Evolutionary conservation across 345 rosid species (phyloP), one percentile per base, ranked within the genome.

Genomic region (Citrus medica): DNA sequence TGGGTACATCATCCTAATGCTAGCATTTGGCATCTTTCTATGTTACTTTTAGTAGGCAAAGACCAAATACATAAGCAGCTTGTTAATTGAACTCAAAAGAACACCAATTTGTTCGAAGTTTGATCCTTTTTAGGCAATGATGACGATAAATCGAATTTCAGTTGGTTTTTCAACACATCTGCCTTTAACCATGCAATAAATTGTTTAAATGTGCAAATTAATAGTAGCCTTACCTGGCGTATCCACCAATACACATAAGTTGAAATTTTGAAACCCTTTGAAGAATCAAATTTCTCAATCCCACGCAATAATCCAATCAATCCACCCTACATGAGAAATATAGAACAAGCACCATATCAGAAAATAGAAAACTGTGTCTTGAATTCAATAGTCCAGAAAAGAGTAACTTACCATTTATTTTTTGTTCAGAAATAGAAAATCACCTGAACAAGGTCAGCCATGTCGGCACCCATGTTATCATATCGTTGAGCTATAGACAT

Each of bases 211-310:
- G 2, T 24, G 62, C 28, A 72, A 56, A 66, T 65, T 19, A 80
- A 61, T 7, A 25, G 56, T 27, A 28, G 73, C 78, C 85, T 70
- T 79, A 92, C 99, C 97, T 95, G 99, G 82, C 97, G 97, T 74
- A 95, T 95, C 98, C 98, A 95, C 99, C 99, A 95, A 75, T 96
- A 98, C 9, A 94, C 99, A 80, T 96, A 96, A 12, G 99, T 96
- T 55, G 99, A 96, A 79, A 96, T 93, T 84, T 93, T 96, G 83
- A 93, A 96, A 82, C 99, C 99, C 76, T 89, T 96, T 67, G 97
- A 91, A 78, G 99, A 89, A 89, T 93, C 99, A 62, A 91, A 95
- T 82, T 95, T 95, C 91, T 95, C 99, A 27, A 95, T 95, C 35
- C 99, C 99, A 48, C 98, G 91, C 79, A 93, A 73, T 37, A 95